These are phyloP conservation scores for Lasiodiplodia hormozganensis DNA, from an alignment of 2,329 filamentous ascomycete species.

Conservation along the genomic window DNA sequence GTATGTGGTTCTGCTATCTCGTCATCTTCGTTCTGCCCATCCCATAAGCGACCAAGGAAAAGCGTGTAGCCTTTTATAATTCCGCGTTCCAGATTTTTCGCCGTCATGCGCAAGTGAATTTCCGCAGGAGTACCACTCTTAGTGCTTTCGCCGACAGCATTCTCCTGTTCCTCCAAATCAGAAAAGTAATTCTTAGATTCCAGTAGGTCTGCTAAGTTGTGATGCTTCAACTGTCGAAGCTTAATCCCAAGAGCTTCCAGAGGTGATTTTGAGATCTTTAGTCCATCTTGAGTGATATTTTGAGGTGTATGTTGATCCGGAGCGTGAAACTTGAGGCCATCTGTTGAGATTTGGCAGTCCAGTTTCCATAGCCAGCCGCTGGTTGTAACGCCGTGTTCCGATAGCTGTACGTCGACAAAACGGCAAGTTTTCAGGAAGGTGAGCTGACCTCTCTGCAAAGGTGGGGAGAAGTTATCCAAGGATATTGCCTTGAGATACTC, in stretches of 20 bases:
- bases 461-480: constrained; percentile 25
- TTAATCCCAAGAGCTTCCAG: neutral
- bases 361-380: constrained; percentile 30
- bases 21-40: neutral
- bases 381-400: constrained; percentile 27
- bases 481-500: constrained; percentile 27
- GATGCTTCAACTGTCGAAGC: neutral
- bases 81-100: neutral
- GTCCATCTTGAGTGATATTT: neutral
- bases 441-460: constrained; percentile 12
- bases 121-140: neutral
- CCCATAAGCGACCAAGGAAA: constrained; percentile 7
- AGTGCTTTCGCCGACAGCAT: neutral
- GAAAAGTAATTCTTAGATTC: neutral
- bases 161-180: neutral
- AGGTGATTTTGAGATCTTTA: neutral
- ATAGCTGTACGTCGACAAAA: constrained; percentile 27
- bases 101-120: neutral
- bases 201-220: neutral
- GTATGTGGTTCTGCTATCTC: neutral
- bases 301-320: too few relatives aligned
- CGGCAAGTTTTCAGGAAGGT: constrained; percentile 32
- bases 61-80: constrained; percentile 3
- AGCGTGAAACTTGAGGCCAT: neutral
- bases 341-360: constrained; percentile 21